These are phyloP conservation scores for Straminergon stramineum DNA, from an alignment of 225 moss, liverwort and hornwort species.

Conservation along the genomic window DNA sequence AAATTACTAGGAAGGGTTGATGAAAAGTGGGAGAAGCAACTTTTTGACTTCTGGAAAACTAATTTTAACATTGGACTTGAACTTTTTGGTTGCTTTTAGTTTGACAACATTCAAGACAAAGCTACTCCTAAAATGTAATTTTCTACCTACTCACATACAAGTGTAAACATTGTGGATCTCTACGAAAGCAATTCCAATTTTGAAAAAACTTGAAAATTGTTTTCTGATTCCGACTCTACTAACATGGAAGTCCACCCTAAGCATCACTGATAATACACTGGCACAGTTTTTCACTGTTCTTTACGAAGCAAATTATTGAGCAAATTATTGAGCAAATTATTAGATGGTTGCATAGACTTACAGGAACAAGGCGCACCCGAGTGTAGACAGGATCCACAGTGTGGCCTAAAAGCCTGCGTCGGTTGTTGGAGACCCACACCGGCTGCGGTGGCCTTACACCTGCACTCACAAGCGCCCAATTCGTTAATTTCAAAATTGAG, in stretches of 20 bases:
- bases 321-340: neutral
- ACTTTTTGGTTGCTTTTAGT: neutral
- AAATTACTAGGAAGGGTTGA: accelerated
- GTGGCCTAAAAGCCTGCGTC: conserved; percentile 9
- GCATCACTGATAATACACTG: neutral
- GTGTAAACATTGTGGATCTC: neutral
- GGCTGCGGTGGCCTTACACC: conserved; percentile 24
- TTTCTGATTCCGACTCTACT: neutral
- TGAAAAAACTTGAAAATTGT: neutral
- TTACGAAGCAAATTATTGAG: neutral
- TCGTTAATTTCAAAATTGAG: neutral
- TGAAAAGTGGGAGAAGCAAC: neutral
- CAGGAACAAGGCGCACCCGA: conserved; percentile 20
- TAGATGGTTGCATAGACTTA: neutral
- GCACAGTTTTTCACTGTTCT: neutral
- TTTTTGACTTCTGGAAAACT: accelerated
- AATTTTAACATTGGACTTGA: too few species aligned
- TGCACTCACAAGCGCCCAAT: neutral
- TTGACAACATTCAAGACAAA: neutral
- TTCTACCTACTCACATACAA: neutral
- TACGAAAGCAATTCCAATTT: accelerated
- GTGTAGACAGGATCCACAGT: conserved; percentile 1
- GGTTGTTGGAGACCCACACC: conserved; percentile 14
- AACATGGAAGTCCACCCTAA: neutral
- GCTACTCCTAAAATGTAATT: neutral